Base-by-base conservation (phyloP, 2,329 filamentous ascomycete species). In the Aureobasidium sp. region DNA sequence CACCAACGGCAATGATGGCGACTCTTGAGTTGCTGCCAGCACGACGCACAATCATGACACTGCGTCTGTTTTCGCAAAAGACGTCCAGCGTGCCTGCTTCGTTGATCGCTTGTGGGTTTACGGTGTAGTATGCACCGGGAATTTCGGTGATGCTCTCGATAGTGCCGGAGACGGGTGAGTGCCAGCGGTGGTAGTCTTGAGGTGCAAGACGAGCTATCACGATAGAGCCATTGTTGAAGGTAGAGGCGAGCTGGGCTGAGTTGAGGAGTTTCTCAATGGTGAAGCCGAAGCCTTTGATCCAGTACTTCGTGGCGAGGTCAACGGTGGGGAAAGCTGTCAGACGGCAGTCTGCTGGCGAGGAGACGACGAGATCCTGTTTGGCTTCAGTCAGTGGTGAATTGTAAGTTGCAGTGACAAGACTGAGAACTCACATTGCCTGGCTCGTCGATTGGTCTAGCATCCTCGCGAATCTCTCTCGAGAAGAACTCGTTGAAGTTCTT, bases 401-500 rank as follows among this genome's bases (percentile, higher is more conserved):
- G n/a, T 13, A 15, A 15, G 20, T 3, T 37, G 36, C 1, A 10
- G 12, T 5, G 10, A 41, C 17, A 17, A 23, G n/a, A 17, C 5
- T 2, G 10, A n/a, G 13, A 15, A 6, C 50, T 39, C 20, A 65
- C 68, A 48, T 75, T 72, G 6, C 68, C 68, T 5, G 74, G 70
- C 46, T 76, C 72, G 7, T 68, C 72, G 15, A 75, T 67, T 1
- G 76, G 76, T 12, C 76, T 65, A 0, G 75, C 75, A 23, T 67
- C 67, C 8, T 68, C 65, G 37, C 69, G 70, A 55, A 78, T 70
- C 60, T 74, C 72, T 23, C 75, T 67, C 0, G 72, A 72, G 61
- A 78, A 78, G 69, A 78, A 78, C 3, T 74, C 74, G 64, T 78
- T 78, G 72, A 78, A 78, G 7, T 66, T 76, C 23, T 67, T 66